Evolutionary conservation across 2,329 filamentous ascomycete species (phyloP), one percentile per base, ranked within the genome.

Genomic region (Davidsoniella australis): DNA sequence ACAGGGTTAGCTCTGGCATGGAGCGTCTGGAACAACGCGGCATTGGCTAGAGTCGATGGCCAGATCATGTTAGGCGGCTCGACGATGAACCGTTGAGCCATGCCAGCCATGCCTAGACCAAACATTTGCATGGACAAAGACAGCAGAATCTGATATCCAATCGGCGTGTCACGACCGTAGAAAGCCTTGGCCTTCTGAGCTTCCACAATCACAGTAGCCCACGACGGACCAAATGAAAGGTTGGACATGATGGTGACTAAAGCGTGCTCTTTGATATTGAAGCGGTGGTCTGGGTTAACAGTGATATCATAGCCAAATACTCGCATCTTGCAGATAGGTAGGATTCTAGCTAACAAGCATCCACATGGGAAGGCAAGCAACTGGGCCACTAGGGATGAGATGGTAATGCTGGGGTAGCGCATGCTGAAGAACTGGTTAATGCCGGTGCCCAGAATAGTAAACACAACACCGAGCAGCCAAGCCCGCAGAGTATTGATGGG

Each of bases 401-500:
- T 72, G 10, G 62, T 55, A 49, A 76, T 68, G 48, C 69, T 68
- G 1, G 72, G 67, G 39, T 68, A 66, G 41, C 70, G 69, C 41
- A 69, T 55, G 8, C 59, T 60, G 45, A 76, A 73, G 8, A 76
- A 60, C 58, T 73, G 68, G 58, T 78, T 78, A 56, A 75, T 62
- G 1, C 65, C 71, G 0, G 73, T 73, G 20, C 74, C 72, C 45
- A 75, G 59, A 0, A 75, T 79, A 53, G 73, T 72, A 50, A 78
- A 66, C 40, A 78, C 2, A 48, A 74, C 55, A 20, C 75, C 76
- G 49, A 80, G 72, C 5, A 59, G 54, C 76, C 76, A 79, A 26
- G 74, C 72, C 14, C 76, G 74, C 50, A 79, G 65, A 2, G 76
- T 80, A 58, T 72, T 73, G 50, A 68, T 64, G 5, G 71, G 68